Base-by-base conservation (phyloP, 345 rosid genomes). In the Clarkia xantiana region DNA sequence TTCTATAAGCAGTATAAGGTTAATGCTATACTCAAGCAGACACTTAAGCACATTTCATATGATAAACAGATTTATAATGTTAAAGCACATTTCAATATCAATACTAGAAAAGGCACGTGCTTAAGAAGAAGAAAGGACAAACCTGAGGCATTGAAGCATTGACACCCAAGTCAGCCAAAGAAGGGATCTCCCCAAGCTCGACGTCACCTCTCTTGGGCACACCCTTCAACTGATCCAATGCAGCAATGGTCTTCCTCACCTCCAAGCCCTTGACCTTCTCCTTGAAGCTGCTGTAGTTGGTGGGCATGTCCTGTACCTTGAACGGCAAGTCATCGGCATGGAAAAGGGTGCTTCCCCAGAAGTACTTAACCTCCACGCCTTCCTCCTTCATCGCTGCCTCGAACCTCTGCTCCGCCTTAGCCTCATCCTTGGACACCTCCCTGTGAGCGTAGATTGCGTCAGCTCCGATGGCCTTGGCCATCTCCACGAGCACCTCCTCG, bases 341-440 rank as follows among this genome's bases (percentile, higher is more conserved):
- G 56, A 82, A 82, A 62, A 93, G 55, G 43, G 99, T 93, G 65
- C 95, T 82, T 29, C 99, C 99, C 99, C 99, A 93, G 47, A 82
- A 82, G 73, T 76, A 80, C 63, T 84, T 93, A 6, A 93, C 74
- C 62, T 93, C 91, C 45, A 84, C 62, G 1, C 94, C 94, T 60
- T 87, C 97, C 42, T 84, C 99, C 65, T 87, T 84, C 91, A 93
- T 73, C 0, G 82, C 91, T 0, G 63, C 62, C 56, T 85, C 94
- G 54, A 93, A 80, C 80, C 74, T 79, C 66, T 73, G 86, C 81
- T 93, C 99, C 5, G 84, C 67, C 65, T 80, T 84, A 41, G 82
- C 95, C 60, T 85, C 97, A 18, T 77, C 86, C 52, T 73, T 81
- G 19, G 97, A 82, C 54, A 81, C 91, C 69, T 93, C 99, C 57